Percentiles rank a stretch among this genome's conserved stretches.
These are phyloP conservation scores for Backusella morwellensis DNA, from an alignment of 192 early-diverging fungal species.

Conservation along the genomic window DNA sequence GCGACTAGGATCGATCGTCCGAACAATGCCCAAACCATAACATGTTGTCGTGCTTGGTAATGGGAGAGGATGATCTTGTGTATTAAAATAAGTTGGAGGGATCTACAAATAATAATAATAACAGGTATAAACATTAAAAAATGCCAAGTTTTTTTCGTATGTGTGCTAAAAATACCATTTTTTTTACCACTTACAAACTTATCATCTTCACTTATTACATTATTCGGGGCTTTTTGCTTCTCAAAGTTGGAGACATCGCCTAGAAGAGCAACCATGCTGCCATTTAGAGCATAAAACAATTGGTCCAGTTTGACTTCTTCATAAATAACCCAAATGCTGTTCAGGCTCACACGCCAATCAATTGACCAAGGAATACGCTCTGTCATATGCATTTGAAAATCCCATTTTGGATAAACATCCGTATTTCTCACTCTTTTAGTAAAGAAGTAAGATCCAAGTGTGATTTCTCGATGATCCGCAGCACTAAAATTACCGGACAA, in stretches of 20 bases:
- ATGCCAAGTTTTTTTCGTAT: background rate
- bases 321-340: slow-evolving; percentile 66
- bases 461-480: slow-evolving; percentile 63
- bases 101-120: background rate
- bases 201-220: background rate
- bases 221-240: background rate
- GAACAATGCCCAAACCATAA: slow-evolving; percentile 61
- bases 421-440: background rate
- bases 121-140: background rate
- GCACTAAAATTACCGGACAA: slow-evolving; percentile 47
- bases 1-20: slow-evolving; percentile 58
- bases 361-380: slow-evolving; percentile 56
- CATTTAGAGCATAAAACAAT: slow-evolving; percentile 81
- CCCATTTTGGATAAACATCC: slow-evolving; percentile 41
- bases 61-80: slow-evolving; percentile 40
- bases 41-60: slow-evolving; percentile 54
- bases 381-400: slow-evolving; percentile 53
- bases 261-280: slow-evolving; percentile 77
- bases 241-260: slow-evolving; percentile 35
- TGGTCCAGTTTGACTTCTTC: slow-evolving; percentile 81
- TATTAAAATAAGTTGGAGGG: slow-evolving; percentile 44
- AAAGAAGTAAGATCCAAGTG: slow-evolving; percentile 73
- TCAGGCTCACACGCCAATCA: slow-evolving; percentile 53
- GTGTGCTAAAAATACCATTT: background rate
- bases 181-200: background rate